Evolutionary conservation across 495 filamentous ascomycete genomes (phyloP).

Genomic region (Terfezia boudieri): DNA sequence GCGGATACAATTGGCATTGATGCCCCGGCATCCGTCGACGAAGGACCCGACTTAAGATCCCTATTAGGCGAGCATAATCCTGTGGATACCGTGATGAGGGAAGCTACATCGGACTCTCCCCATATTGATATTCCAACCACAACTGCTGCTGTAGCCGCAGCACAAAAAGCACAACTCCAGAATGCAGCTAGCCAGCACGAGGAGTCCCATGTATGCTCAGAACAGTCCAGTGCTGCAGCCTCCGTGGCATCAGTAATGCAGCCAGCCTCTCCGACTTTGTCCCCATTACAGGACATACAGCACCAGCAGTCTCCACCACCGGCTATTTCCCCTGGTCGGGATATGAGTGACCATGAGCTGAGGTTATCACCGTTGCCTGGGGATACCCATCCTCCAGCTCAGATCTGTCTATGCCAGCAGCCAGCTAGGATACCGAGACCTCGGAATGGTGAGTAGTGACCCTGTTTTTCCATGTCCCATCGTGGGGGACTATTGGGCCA

Average conservation of each 20-base stretch:
- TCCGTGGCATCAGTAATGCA: not conserved
- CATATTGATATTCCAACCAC: not conserved
- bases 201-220: constrained; percentile 4
- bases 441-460: constrained; percentile 60
- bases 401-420: constrained; percentile 76
- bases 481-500: not conserved
- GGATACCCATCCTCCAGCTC: constrained; percentile 13
- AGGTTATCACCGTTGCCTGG: constrained; percentile 4
- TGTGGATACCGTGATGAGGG: not conserved
- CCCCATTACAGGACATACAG: not conserved
- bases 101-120: not conserved
- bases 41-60: not conserved
- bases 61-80: not conserved
- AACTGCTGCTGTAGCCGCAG: not conserved
- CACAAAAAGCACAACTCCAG: not conserved
- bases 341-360: constrained; percentile 3
- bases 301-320: constrained; percentile 2
- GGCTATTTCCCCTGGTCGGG: constrained; percentile 1
- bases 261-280: not conserved
- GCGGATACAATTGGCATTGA: not conserved
- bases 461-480: constrained; percentile 5
- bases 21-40: not conserved
- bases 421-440: constrained; percentile 85
- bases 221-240: not conserved
- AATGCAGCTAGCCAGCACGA: constrained; percentile 3